A percentile compares a stretch with the other conserved stretches of the same genome.
Evolutionary conservation across 2,329 filamentous ascomycete genomes (phyloP).

Genomic region (Sporothrix pallida): DNA sequence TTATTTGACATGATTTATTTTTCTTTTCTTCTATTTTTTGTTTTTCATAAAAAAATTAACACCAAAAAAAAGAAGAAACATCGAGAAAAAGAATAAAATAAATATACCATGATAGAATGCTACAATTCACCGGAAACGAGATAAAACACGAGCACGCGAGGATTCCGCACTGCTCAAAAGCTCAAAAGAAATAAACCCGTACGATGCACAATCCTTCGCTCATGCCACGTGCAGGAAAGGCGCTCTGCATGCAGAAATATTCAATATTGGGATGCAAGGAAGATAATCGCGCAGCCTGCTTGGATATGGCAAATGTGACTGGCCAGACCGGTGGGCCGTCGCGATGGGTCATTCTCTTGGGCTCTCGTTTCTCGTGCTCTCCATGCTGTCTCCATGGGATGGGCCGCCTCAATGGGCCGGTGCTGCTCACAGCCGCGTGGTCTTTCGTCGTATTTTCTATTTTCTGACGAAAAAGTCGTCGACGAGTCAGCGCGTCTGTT

Average conservation of each 20-base stretch:
- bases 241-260: not conserved
- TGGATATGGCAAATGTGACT: not conserved
- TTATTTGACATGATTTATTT: not conserved
- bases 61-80: not conserved
- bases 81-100: not conserved
- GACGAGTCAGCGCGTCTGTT: slow-evolving; percentile 10
- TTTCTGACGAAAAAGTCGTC: not conserved
- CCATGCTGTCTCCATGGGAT: not conserved
- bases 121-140: not conserved
- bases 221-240: slow-evolving; percentile 21
- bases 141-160: not conserved
- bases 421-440: not conserved
- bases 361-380: no score
- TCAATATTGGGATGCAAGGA: slow-evolving; percentile 16
- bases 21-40: no score
- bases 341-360: no score
- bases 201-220: slow-evolving; percentile 15
- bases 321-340: not conserved
- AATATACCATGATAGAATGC: not conserved
- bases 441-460: not conserved
- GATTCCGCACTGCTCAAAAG: not conserved
- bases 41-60: not conserved
- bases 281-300: slow-evolving; percentile 26
- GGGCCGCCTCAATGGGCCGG: not conserved
- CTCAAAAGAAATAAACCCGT: not conserved